A percentile compares a stretch with the other conserved stretches of the same genome.
These are phyloP conservation scores for Globisporangium orthogonon DNA, from an alignment of 352 stramenopile species.

Conservation along the genomic window DNA sequence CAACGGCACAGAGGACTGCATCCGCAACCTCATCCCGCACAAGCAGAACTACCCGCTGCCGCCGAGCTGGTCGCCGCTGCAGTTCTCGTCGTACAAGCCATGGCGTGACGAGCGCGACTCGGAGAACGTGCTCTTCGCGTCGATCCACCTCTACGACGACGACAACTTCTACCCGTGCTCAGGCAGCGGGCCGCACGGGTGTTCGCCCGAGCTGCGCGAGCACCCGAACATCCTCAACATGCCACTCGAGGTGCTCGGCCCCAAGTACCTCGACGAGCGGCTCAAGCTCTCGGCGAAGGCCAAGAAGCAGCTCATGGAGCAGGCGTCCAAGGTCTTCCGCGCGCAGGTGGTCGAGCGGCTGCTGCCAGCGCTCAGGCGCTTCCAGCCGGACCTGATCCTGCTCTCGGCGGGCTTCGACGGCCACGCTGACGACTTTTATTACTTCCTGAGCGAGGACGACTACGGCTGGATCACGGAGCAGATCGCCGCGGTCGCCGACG, in stretches of 20 bases:
- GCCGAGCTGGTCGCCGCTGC: slow-evolving; percentile 48
- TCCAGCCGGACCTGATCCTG: slow-evolving; percentile 58
- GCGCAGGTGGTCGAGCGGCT: slow-evolving; percentile 34
- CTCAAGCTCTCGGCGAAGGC: slow-evolving; percentile 49
- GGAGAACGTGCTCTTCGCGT: slow-evolving; percentile 63
- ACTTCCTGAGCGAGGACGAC: slow-evolving; percentile 77
- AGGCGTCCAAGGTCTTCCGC: slow-evolving; percentile 39
- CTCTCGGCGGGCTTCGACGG: slow-evolving; percentile 67
- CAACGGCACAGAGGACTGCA: slow-evolving; percentile 79
- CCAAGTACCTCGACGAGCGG: slow-evolving; percentile 51
- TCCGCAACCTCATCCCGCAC: slow-evolving; percentile 52
- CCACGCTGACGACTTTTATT: slow-evolving; percentile 63
- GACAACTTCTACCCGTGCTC: slow-evolving; percentile 66
- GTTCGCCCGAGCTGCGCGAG: slow-evolving; percentile 36
- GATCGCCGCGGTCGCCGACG: slow-evolving; percentile 86
- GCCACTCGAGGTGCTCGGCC: slow-evolving; percentile 38
- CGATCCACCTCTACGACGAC: slow-evolving; percentile 55
- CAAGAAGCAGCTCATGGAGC: slow-evolving; percentile 41
- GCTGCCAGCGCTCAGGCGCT: slow-evolving; percentile 36
- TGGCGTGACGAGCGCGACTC: slow-evolving; percentile 59
- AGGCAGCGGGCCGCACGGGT: slow-evolving; percentile 35
- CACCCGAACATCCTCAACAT: slow-evolving; percentile 52
- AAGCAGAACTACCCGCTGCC: slow-evolving; percentile 60
- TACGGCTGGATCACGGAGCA: slow-evolving; percentile 83
- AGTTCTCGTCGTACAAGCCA: slow-evolving; percentile 58